These are phyloP conservation scores for Termitomyces sp. DNA, from an alignment of 768 basidiomycete species.

Conservation along the genomic window DNA sequence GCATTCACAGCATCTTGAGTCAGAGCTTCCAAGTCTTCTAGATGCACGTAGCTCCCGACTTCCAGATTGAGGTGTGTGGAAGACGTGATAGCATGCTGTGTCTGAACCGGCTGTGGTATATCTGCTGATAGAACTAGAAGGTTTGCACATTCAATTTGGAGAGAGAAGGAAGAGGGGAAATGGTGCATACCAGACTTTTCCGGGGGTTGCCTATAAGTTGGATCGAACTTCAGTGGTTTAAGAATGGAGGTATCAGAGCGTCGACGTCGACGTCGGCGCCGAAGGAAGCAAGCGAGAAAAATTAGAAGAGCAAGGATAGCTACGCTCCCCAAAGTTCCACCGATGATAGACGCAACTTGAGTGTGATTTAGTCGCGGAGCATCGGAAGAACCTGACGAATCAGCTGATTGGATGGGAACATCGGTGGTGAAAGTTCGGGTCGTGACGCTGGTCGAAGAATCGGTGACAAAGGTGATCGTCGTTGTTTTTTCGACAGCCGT, in stretches of 20 bases:
- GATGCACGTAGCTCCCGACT: not conserved
- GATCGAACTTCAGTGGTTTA: not conserved
- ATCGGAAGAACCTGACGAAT: not conserved
- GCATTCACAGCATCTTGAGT: not conserved
- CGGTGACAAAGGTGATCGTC: conserved; percentile 2
- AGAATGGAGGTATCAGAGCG: not conserved
- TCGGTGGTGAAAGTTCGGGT: conserved; percentile 3
- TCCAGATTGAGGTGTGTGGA: not conserved
- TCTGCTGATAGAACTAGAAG: not conserved
- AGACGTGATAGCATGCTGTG: not conserved
- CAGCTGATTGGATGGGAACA: conserved; percentile 3
- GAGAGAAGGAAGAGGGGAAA: not conserved
- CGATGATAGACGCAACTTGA: conserved; percentile 1
- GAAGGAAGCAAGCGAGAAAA: not conserved
- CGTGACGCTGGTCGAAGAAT: not conserved
- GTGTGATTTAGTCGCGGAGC: not conserved
- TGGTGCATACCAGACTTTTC: conserved; percentile 6
- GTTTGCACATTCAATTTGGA: not conserved
- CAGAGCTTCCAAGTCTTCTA: not conserved
- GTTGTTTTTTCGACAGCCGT: conserved; percentile 2
- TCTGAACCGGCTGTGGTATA: not conserved
- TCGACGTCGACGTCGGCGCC: not conserved
- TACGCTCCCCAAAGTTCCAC: conserved; percentile 3
- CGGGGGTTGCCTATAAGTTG: conserved; percentile 3
- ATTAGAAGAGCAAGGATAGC: not conserved